Percentiles rank a stretch among this genome's conserved stretches.
phyloP scores from a whole-genome alignment of 371 early-diverging fungal species.

The Apophysomyces trapeziformis region DNA sequence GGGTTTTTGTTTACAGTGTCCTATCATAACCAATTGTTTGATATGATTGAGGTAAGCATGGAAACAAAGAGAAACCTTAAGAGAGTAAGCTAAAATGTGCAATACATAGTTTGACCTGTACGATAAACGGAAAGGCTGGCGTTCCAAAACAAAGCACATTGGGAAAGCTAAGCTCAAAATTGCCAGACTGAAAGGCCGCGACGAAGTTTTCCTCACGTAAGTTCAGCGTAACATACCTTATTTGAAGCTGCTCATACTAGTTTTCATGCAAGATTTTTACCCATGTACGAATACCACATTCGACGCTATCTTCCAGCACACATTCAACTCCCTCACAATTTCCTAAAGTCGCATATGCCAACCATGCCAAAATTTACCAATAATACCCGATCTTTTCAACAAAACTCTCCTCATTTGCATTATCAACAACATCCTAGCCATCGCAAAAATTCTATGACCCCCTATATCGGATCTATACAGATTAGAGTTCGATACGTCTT shows the following conservation, averaged over 20 bases:
- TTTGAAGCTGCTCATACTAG: background rate
- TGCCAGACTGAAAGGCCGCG: conserved; percentile 33
- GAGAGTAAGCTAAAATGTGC: conserved; percentile 10
- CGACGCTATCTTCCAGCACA: conserved; percentile 48
- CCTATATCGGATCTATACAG: conserved; percentile 49
- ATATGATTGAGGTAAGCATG: conserved; percentile 56
- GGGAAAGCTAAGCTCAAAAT: conserved; percentile 54
- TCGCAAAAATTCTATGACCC: conserved; percentile 49
- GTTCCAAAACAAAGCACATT: conserved; percentile 37
- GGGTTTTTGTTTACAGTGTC: conserved; percentile 73
- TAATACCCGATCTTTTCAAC: background rate
- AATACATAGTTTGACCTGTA: conserved; percentile 45
- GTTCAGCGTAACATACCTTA: background rate
- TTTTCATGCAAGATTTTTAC: conserved; percentile 35
- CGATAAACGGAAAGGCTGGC: conserved; percentile 47
- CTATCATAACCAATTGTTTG: conserved; percentile 79
- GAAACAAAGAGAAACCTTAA: background rate
- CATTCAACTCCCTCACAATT: conserved; percentile 51
- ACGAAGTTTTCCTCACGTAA: conserved; percentile 55
- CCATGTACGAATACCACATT: conserved; percentile 57
- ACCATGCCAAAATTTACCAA: conserved; percentile 28
- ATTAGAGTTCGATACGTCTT: conserved; percentile 49
- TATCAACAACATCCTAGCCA: conserved; percentile 43
- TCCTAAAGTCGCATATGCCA: conserved; percentile 51
- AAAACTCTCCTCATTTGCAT: conserved; percentile 18